Base-by-base conservation (phyloP, 345 rosid species). In the Dovyalis caffra region DNA sequence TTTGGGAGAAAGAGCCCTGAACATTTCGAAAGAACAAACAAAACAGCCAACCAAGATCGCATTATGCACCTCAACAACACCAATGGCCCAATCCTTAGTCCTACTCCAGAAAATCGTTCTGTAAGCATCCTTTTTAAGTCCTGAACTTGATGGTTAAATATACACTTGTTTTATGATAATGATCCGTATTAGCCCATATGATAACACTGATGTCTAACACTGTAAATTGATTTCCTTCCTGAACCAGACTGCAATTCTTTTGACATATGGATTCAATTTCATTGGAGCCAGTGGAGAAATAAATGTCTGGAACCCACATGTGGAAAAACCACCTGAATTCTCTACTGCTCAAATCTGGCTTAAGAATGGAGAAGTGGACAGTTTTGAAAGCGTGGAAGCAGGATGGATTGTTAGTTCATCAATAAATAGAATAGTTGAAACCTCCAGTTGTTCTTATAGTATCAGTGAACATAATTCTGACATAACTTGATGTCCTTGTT, bases 281-380 rank as follows among this genome's bases (percentile, higher is more conserved):
- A 12, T 85, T 6, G 89, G 91, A 51, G 88, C 85, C 9, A 11
- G 25, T 0, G 85, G 80, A 21, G 73, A 84, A 26, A 84, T 90
- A 70, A 90, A 88, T 72, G 40, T 85, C 3, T 86, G 93, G 93
- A 85, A 78, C 31, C 88, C 91, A 23, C 62, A 45, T 0, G 35
- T 79, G 26, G 87, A 79, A 26, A 26, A 43, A 14, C 14, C 38
- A 8, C 66, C 31, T 4, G 90, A 86, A 31, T 87, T 63, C 77
- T 80, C 77, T 8, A 43, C 86, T 5, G 83, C 70, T 3, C 93
- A 85, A 75, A 81, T 86, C 53, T 88, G 90, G 91, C 21, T 86
- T 20, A 40, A 76, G 51, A 53, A 28, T 62, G 87, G 88, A 31
- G 78, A 77, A 0, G 76, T 77, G 0, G 53, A 69, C 49, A 1